Base-by-base conservation (phyloP, 139 green algal species). In the Microglena sp. region DNA sequence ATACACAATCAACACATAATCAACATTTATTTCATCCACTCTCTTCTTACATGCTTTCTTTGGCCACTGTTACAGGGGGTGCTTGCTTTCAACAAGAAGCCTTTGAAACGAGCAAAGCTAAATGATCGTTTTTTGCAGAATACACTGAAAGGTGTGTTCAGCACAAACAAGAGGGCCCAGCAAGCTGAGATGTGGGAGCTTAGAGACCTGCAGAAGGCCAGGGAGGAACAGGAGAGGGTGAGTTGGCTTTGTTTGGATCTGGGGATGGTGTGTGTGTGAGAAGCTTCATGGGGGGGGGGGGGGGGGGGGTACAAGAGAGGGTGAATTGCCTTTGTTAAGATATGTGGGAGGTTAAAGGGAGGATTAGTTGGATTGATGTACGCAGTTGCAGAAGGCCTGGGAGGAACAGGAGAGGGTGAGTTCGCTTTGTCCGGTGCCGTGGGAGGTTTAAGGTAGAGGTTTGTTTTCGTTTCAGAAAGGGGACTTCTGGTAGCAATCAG, bases 91-190 rank as follows among this genome's bases (percentile, higher is more conserved):
- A 11, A 50, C 11, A 50, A 15, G 40, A 11, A 50, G 15, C 11
- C 11, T 11, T 15, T 50, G 40, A 11, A 11, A 50, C 40, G 40
- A 15, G 80, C 75, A 56, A 66, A 65, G 18, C 82, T 69, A 24
- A 90, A 90, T 36, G 82, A 90, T 75, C 74, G 82, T 18, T 90
- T 89, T 62, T 66, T 90, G 55, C 69, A 79, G 21, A 82, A 75
- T 62, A 90, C 84, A 21, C 61, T 90, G 33, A 54, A 69, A 2
- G 73, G 75, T 33, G 76, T 89, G 45, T 71, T 71, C 43, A 63
- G 33, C 2, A 35, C 75, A 29, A 89, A 89, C 75, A 68, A 58
- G 35, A 8, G 29, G 64, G 29, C 64, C 74, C 18, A 86, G 7
- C 80, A 87, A 63, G 58, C 61, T 21, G 64, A 76, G 57, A 72